Evolutionary conservation across 768 basidiomycete species (phyloP).

Genomic region (Albatrellus ellisii): DNA sequence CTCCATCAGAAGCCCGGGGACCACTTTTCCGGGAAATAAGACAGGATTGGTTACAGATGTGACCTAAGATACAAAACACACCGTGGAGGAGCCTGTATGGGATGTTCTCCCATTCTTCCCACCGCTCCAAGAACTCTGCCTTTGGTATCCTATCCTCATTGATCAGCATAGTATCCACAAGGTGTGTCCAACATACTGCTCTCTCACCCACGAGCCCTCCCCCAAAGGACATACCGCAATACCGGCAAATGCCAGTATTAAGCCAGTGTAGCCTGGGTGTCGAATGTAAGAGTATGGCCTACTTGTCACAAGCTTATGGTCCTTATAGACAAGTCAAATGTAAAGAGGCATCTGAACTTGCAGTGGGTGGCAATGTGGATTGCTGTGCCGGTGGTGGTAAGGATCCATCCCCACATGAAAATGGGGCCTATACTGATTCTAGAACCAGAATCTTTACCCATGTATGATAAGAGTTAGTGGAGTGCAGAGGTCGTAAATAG

Average conservation of each 20-base stretch:
- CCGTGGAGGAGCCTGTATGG: constrained; percentile 11
- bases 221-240: constrained; percentile 3
- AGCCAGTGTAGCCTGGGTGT: constrained; percentile 15
- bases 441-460: not conserved
- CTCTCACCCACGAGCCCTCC: constrained; percentile 13
- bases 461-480: not conserved
- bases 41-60: too few relatives aligned
- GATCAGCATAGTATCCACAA: constrained; percentile 6
- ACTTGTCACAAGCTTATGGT: constrained; percentile 14
- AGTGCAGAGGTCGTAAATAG: not conserved
- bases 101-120: constrained; percentile 14
- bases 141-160: constrained; percentile 12
- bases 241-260: constrained; percentile 7
- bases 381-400: constrained; percentile 7
- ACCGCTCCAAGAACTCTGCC: constrained; percentile 12
- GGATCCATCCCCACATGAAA: constrained; percentile 9
- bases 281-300: constrained; percentile 15
- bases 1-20: too few relatives aligned
- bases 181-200: constrained; percentile 6
- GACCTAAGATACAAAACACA: constrained; percentile 3
- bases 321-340: constrained; percentile 12
- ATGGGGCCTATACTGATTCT: constrained; percentile 3
- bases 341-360: constrained; percentile 11
- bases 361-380: constrained; percentile 10
- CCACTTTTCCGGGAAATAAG: too few relatives aligned